Evolutionary conservation across 768 basidiomycete species (phyloP), one percentile per base, ranked within the genome.

Genomic region (Leccinum subtestaceum): DNA sequence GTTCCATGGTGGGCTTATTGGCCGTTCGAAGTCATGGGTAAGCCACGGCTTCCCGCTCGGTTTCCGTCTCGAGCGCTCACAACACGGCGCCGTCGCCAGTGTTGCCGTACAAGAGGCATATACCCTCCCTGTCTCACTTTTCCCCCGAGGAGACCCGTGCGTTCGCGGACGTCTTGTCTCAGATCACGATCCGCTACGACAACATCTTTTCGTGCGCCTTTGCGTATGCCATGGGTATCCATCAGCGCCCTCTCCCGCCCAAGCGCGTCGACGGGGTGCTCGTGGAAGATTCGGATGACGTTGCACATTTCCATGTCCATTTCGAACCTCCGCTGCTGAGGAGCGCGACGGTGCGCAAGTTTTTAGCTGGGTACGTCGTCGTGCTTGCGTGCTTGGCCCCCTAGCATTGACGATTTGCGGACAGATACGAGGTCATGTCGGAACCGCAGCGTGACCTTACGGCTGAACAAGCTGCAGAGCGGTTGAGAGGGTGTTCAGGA

Each of bases 1-100:
- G 93, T 95, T 3, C 95, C 95, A 2, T 96, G 92, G 88, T 97
- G 95, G 95, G 95, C 94, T 6, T 83, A 84, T 34, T 97, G 94
- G 95, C 95, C 95, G 0, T 97, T 87, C 68, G 95, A 97, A 71
- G 79, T 88, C 17, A 74, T 95, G 65, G 70, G 90, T 89, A 31
- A 65, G 43, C 65, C 65, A 2, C 79, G 34, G 2, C 23, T 21
- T 31, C 21, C 0, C 7, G 34, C 51, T 36, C 6, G 34, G 7
- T 2, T 43, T 13, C 21, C 46, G 46, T 61, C 10, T 62, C 11
- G 49, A 50, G 49, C 13, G 46, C 64, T 59, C 11, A 52, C 49
- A 32, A 52, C 32, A 34, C 32, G 4, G 25, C 48, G 2, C 5
- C 38, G 23, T 12, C 19, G 12, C 19, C 60, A 92, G 91, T 93